phyloP scores from a whole-genome alignment of 2,329 filamentous ascomycete genomes.

The Calycina marina region DNA sequence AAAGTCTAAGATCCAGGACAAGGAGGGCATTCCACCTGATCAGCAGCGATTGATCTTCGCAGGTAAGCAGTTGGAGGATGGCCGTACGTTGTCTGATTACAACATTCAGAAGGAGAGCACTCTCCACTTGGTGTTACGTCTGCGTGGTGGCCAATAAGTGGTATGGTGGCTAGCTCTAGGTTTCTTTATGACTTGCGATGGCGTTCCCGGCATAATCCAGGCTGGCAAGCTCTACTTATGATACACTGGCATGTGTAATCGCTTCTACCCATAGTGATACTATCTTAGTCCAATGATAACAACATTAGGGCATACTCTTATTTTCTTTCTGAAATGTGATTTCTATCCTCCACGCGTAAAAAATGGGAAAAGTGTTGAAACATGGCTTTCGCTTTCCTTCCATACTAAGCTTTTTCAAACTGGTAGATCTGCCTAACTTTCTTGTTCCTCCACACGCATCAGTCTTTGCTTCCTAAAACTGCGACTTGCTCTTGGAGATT shows the following conservation, averaged over 20 bases:
- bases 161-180: slow-evolving; percentile 3
- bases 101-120: slow-evolving; percentile 74
- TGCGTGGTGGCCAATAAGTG: slow-evolving; percentile 48
- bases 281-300: too few relatives aligned
- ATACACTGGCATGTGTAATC: slow-evolving; percentile 5
- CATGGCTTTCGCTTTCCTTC: too few relatives aligned
- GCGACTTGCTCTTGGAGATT: too few relatives aligned
- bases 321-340: too few relatives aligned
- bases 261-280: too few relatives aligned
- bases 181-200: slow-evolving; percentile 8
- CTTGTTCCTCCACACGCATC: too few relatives aligned
- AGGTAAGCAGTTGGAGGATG: slow-evolving; percentile 60
- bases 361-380: too few relatives aligned
- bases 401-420: too few relatives aligned
- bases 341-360: too few relatives aligned
- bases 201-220: slow-evolving; percentile 9
- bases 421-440: too few relatives aligned
- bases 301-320: too few relatives aligned
- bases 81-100: slow-evolving; percentile 65
- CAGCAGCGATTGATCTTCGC: slow-evolving; percentile 57
- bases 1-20: slow-evolving; percentile 58
- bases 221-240: neutral
- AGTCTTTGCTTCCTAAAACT: too few relatives aligned
- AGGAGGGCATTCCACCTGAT: slow-evolving; percentile 61
- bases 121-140: slow-evolving; percentile 53